phyloP scores from a whole-genome alignment of 2,329 filamentous ascomycete species.

The Neofusicoccum laricinum region DNA sequence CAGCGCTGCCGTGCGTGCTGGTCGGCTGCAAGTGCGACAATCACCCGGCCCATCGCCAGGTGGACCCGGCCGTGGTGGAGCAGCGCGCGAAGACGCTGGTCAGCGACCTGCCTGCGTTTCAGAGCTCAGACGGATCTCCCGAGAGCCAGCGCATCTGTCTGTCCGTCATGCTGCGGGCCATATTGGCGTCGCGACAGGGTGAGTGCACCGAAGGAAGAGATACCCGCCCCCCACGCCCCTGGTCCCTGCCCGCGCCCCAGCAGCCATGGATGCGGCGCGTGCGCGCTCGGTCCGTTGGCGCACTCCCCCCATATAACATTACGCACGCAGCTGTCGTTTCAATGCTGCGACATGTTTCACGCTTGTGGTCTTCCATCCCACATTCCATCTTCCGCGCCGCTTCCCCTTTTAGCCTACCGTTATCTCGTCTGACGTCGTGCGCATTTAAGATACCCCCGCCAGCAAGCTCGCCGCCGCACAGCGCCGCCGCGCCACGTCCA shows the following conservation, averaged over 20 bases:
- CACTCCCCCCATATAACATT: slow-evolving; percentile 13
- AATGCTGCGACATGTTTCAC: slow-evolving; percentile 16
- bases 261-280: slow-evolving; percentile 2
- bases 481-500: slow-evolving; percentile 45
- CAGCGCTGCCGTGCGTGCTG: slow-evolving; percentile 71
- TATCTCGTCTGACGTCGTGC: slow-evolving; percentile 8
- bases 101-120: slow-evolving; percentile 66
- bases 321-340: slow-evolving; percentile 15
- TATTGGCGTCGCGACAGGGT: slow-evolving; percentile 69
- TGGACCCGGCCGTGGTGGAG: slow-evolving; percentile 68
- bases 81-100: slow-evolving; percentile 60
- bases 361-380: slow-evolving; percentile 5
- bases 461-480: slow-evolving; percentile 31
- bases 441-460: slow-evolving; percentile 12
- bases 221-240: background rate
- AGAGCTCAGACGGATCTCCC: slow-evolving; percentile 66
- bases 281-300: slow-evolving; percentile 12
- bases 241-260: background rate
- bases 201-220: slow-evolving; percentile 36
- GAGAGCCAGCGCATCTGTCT: slow-evolving; percentile 75
- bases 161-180: slow-evolving; percentile 68
- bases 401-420: background rate
- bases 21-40: slow-evolving; percentile 90
- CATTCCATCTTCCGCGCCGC: slow-evolving; percentile 8
- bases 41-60: slow-evolving; percentile 64